These are phyloP conservation scores for Echeveria elegans DNA, from an alignment of 164 flowering plant species.

Conservation along the genomic window DNA sequence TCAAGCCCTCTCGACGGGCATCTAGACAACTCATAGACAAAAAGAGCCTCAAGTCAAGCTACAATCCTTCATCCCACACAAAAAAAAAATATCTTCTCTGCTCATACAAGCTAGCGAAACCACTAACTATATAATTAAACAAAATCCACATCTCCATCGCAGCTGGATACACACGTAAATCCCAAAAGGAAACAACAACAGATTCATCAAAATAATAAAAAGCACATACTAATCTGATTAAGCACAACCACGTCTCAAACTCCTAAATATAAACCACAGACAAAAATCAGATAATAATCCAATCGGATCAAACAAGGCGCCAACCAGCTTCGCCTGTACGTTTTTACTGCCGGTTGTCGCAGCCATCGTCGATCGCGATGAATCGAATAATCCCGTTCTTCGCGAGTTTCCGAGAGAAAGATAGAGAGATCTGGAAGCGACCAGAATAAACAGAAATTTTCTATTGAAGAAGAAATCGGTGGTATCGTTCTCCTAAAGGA, in stretches of 20 bases:
- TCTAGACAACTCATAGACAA: too few species aligned
- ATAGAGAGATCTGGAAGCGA: conserved; percentile 4
- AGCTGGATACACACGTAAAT: background rate
- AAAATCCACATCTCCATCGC: background rate
- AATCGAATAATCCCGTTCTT: background rate
- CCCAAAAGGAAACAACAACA: too few species aligned
- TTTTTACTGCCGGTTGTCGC: conserved; percentile 31
- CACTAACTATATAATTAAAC: too few species aligned
- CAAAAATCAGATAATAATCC: background rate
- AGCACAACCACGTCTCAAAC: background rate
- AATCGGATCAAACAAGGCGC: background rate
- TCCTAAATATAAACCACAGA: background rate
- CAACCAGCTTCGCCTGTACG: conserved; percentile 61
- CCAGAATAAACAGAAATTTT: too few species aligned
- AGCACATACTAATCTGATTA: too few species aligned
- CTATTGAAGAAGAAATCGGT: too few species aligned
- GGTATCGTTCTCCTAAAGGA: too few species aligned
- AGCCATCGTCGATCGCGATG: conserved; percentile 19
- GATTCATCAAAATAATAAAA: too few species aligned
- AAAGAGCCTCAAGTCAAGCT: too few species aligned
- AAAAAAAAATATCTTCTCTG: too few species aligned
- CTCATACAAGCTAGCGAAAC: too few species aligned
- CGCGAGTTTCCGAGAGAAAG: background rate
- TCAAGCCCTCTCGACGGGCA: background rate
- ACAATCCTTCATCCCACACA: too few species aligned